These are phyloP conservation scores for Aspergillus japonicus DNA, from an alignment of 2,329 filamentous ascomycete species.

Conservation along the genomic window DNA sequence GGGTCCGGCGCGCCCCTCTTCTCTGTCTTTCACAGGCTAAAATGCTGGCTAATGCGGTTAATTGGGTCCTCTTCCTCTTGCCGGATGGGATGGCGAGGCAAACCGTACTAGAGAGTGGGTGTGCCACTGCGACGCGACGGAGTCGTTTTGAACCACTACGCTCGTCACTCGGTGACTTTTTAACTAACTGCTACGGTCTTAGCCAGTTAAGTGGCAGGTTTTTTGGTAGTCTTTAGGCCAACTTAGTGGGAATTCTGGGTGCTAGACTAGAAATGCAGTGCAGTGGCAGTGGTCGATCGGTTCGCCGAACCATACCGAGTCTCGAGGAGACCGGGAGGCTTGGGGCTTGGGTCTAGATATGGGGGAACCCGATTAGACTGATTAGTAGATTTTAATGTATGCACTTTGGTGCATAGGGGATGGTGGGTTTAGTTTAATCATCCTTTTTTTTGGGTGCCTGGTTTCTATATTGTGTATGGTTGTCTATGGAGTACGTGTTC, in stretches of 20 bases:
- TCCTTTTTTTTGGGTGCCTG: not conserved
- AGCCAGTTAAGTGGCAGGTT: not conserved
- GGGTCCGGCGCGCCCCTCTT: not conserved
- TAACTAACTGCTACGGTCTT: not conserved
- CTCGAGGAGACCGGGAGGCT: conserved; percentile 3
- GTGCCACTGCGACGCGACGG: not conserved
- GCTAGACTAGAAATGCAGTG: no score
- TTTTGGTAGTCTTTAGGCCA: not conserved
- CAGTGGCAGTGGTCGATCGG: not conserved
- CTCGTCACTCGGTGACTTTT: not conserved
- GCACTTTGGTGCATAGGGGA: not conserved
- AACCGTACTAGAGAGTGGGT: no score
- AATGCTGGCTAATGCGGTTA: not conserved
- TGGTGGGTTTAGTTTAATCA: conserved; percentile 4
- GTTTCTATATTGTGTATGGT: no score
- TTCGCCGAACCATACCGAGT: conserved; percentile 1
- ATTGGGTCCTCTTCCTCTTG: not conserved
- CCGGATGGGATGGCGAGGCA: not conserved
- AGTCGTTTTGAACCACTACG: not conserved
- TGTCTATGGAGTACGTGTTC: no score
- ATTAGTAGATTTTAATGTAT: not conserved
- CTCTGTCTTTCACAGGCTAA: not conserved
- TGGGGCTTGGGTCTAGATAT: not conserved
- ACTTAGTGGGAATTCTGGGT: no score
- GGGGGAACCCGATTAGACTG: not conserved